Evolutionary conservation across 345 rosid species (phyloP).

Genomic region (Rhizophora mangle): DNA sequence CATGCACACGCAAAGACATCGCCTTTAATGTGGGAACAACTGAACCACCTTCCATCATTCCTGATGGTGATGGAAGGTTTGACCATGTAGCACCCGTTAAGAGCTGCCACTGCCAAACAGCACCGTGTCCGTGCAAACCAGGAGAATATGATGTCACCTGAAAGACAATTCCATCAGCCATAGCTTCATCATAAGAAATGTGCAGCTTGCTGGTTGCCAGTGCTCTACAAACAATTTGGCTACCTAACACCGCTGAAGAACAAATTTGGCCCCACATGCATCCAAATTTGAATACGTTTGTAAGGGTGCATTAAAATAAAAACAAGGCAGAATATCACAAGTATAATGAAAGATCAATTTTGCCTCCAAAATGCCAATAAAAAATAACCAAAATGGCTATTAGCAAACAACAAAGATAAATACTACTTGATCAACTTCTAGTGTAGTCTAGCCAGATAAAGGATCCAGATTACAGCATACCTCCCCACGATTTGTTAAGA

Average conservation of each 20-base stretch:
- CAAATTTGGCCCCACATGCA: no score
- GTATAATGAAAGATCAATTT: background rate
- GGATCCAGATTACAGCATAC: slow-evolving; percentile 36
- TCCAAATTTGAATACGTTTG: no score
- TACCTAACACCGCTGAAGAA: no score
- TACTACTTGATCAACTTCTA: background rate
- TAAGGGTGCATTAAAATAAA: no score
- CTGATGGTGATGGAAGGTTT: slow-evolving; percentile 87
- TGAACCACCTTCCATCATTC: slow-evolving; percentile 66
- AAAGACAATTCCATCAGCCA: slow-evolving; percentile 5
- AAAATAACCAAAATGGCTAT: background rate
- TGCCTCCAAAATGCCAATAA: background rate
- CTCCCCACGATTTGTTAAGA: slow-evolving; percentile 97
- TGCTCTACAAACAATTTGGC: slow-evolving; percentile 46
- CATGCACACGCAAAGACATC: slow-evolving; percentile 64
- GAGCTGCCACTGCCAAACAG: slow-evolving; percentile 32
- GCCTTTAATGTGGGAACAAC: slow-evolving; percentile 86
- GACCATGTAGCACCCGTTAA: slow-evolving; percentile 93
- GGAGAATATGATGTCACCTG: slow-evolving; percentile 95
- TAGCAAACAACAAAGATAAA: background rate
- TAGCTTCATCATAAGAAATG: background rate
- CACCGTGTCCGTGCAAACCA: slow-evolving; percentile 71
- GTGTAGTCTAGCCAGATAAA: background rate
- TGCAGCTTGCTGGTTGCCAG: slow-evolving; percentile 43
- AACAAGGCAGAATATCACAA: no score